Evolutionary conservation across 352 stramenopile genomes (phyloP).

Genomic region (Peronospora tabacina): DNA sequence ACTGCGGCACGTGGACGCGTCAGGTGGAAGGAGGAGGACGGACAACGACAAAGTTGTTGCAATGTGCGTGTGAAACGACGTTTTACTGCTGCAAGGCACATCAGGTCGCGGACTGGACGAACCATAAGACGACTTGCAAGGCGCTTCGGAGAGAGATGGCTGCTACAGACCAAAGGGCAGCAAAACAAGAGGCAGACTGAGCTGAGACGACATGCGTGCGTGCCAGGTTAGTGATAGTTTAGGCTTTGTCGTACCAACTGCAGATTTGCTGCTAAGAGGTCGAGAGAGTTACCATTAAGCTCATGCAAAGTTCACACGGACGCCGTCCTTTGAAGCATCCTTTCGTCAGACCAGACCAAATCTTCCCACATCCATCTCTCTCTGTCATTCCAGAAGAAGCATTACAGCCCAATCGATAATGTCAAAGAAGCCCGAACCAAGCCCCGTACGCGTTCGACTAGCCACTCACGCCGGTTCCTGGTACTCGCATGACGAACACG

Average conservation of each 20-base stretch:
- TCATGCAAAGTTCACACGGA: too few species aligned
- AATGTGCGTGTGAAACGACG: conserved; percentile 64
- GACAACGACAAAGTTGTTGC: conserved; percentile 33
- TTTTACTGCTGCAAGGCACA: conserved; percentile 84
- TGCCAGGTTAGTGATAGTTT: too few species aligned
- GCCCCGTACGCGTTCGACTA: conserved; percentile 42
- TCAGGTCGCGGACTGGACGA: conserved; percentile 73
- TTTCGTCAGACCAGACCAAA: too few species aligned
- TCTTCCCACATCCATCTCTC: too few species aligned
- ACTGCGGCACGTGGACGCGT: conserved; percentile 47
- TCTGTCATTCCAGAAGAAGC: too few species aligned
- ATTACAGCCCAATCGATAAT: conserved; percentile 1
- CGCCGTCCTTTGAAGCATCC: too few species aligned
- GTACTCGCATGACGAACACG: conserved; percentile 63
- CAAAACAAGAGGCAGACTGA: too few species aligned
- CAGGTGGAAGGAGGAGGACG: conserved; percentile 8
- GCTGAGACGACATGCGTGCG: too few species aligned
- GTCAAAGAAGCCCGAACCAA: conserved; percentile 35
- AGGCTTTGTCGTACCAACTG: too few species aligned
- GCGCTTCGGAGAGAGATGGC: conserved; percentile 40
- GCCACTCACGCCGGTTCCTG: conserved; percentile 77
- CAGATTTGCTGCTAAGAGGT: too few species aligned
- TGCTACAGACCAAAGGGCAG: background rate
- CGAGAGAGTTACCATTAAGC: too few species aligned
- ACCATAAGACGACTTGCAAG: conserved; percentile 75